phyloP scores from a whole-genome alignment of 2,329 filamentous ascomycete genomes.

The Metarhizium sp. region DNA sequence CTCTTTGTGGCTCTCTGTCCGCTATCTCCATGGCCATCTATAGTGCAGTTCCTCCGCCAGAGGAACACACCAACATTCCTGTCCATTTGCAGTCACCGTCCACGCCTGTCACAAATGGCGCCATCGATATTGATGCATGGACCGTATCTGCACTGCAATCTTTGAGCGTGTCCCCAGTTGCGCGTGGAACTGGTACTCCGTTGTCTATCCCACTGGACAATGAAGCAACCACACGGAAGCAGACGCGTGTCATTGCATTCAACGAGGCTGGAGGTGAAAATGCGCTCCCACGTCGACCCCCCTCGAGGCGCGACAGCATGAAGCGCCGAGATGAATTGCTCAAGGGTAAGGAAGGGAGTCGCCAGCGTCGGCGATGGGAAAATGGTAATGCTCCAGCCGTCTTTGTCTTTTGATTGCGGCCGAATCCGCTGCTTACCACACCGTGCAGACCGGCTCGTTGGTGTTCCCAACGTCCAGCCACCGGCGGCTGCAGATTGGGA shows the following conservation, averaged over 20 bases:
- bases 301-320: slow-evolving; percentile 44
- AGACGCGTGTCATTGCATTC: slow-evolving; percentile 12
- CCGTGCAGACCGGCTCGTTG: slow-evolving; percentile 65
- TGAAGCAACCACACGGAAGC: slow-evolving; percentile 4
- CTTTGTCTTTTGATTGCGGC: background rate
- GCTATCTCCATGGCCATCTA: slow-evolving; percentile 37
- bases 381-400: slow-evolving; percentile 51
- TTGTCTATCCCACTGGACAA: slow-evolving; percentile 72
- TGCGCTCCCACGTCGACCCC: slow-evolving; percentile 33
- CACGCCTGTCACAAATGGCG: slow-evolving; percentile 15
- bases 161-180: slow-evolving; percentile 43
- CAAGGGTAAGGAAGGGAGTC: slow-evolving; percentile 84
- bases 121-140: slow-evolving; percentile 58
- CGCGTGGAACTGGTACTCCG: slow-evolving; percentile 51
- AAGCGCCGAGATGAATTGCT: slow-evolving; percentile 62
- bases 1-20: background rate
- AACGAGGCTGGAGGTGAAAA: slow-evolving; percentile 15
- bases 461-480: slow-evolving; percentile 78
- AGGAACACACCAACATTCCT: slow-evolving; percentile 16
- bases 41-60: slow-evolving; percentile 40
- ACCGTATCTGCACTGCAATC: slow-evolving; percentile 48
- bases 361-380: slow-evolving; percentile 85
- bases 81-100: slow-evolving; percentile 13
- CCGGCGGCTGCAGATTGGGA: slow-evolving; percentile 78
- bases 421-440: background rate